A percentile compares a stretch with the other conserved stretches of the same genome.
Evolutionary conservation across 176 grass and related monocot species (phyloP).

Genomic region (Luzula sylvatica): DNA sequence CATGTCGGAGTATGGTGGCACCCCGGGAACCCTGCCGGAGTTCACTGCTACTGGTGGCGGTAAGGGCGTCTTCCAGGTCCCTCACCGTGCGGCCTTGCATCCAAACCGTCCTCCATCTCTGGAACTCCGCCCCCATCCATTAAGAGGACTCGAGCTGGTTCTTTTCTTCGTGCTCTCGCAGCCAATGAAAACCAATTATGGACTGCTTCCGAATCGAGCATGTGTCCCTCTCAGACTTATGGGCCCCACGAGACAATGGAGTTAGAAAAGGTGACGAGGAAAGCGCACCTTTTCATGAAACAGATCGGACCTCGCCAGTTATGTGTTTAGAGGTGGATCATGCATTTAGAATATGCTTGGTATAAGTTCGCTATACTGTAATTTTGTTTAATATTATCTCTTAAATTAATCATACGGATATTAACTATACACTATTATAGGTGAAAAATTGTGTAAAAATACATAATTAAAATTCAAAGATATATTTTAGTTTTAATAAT

Average conservation of each 20-base stretch:
- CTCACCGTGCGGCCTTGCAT: slow-evolving; percentile 72
- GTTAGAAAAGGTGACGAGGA: slow-evolving; percentile 79
- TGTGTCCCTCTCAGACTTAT: slow-evolving; percentile 44
- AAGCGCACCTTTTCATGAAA: slow-evolving; percentile 78
- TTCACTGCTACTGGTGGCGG: slow-evolving; percentile 48
- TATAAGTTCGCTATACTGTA: too few relatives aligned
- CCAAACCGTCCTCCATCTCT: slow-evolving; percentile 55
- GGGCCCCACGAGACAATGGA: slow-evolving; percentile 9
- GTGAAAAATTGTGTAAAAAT: too few relatives aligned
- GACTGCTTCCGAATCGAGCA: slow-evolving; percentile 59
- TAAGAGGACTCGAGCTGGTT: slow-evolving; percentile 74
- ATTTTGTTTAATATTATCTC: too few relatives aligned
- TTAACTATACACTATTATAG: too few relatives aligned
- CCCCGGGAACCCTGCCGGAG: slow-evolving; percentile 52
- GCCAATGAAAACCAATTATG: slow-evolving; percentile 35
- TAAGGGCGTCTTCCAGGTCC: slow-evolving; percentile 67
- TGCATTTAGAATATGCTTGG: slow-evolving; percentile 50
- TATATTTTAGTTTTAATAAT: too few relatives aligned
- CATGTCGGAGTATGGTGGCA: slow-evolving; percentile 72
- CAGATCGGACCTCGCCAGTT: slow-evolving; percentile 47
- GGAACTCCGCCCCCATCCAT: slow-evolving; percentile 67
- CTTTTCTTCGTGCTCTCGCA: slow-evolving; percentile 62
- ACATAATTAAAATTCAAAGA: too few relatives aligned
- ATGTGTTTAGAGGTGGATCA: slow-evolving; percentile 64
- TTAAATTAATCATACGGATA: too few relatives aligned